Evolutionary conservation across 768 basidiomycete species (phyloP), one percentile per base, ranked within the genome.

Genomic region (Suillus cothurnatus): DNA sequence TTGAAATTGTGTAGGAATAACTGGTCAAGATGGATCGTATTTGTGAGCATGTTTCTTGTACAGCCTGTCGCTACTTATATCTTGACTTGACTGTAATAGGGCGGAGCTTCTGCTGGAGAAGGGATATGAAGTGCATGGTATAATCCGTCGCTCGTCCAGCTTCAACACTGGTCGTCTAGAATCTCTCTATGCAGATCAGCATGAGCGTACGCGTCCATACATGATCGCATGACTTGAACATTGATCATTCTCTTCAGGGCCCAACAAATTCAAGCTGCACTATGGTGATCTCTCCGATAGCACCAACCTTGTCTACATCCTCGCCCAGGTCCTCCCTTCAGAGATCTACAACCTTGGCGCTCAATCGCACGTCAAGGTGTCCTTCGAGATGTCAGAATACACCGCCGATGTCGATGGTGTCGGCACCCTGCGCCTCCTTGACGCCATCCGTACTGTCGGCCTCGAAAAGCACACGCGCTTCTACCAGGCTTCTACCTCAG

Each of bases 331-430:
- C 63, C 92, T 92, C 77, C 96, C 96, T 2, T 90, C 94, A 26
- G 97, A 99, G 80, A 90, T 99, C 66, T 99, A 97, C 87, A 99
- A 98, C 78, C 90, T 99, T 61, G 96, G 95, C 53, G 96, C 96
- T 19, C 96, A 99, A 78, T 95, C 93, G 50, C 96, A 99, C 81
- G 96, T 99, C 82, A 99, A 99, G 79, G 96, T 99, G 69, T 97
- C 95, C 32, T 99, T 99, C 77, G 97, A 98, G 79, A 97, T 99
- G 94, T 94, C 96, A 31, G 96, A 99, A 79, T 99, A 99, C 81
- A 99, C 97, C 0, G 95, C 93, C 60, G 97, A 99, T 73, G 96
- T 99, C 58, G 96, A 99, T 71, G 96, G 90, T 9, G 84, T 99
- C 47, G 96, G 96, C 62, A 99, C 96, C 7, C 87, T 99, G 57